Percentiles rank a stretch among this genome's conserved stretches.
These are phyloP conservation scores for Tolypocladium ovalisporum DNA, from an alignment of 2,329 filamentous ascomycete genomes.

Conservation along the genomic window DNA sequence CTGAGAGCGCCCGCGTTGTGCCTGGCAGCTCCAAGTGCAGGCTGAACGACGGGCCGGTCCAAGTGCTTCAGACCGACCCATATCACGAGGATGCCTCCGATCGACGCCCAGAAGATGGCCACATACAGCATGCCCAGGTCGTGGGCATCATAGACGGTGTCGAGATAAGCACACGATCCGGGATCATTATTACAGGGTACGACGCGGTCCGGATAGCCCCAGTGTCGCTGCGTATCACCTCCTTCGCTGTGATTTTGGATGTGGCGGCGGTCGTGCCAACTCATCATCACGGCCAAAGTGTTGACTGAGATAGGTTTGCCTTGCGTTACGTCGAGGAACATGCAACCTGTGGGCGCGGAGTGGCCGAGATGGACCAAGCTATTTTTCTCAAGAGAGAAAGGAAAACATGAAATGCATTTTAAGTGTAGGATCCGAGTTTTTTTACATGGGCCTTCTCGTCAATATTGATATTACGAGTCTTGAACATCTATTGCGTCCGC, in stretches of 20 bases:
- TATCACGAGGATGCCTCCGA: conserved; percentile 30
- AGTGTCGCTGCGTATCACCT: conserved; percentile 27
- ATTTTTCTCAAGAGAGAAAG: neutral
- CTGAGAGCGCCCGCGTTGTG: conserved; percentile 7
- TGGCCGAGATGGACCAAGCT: neutral
- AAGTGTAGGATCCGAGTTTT: too few relatives aligned
- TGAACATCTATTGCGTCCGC: neutral
- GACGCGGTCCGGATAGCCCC: conserved; percentile 35
- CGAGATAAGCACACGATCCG: conserved; percentile 39
- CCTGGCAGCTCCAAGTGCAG: conserved; percentile 5
- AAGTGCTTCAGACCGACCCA: conserved; percentile 23
- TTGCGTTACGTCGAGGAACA: neutral
- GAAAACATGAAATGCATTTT: too few relatives aligned
- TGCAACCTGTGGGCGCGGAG: neutral
- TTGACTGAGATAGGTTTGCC: neutral
- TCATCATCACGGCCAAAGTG: neutral
- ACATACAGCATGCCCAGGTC: conserved; percentile 38
- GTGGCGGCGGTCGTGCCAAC: conserved; percentile 17
- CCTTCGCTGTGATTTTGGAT: conserved; percentile 31
- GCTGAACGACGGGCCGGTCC: conserved; percentile 11
- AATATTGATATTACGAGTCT: neutral
- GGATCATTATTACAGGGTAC: conserved; percentile 34
- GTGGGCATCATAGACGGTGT: conserved; percentile 37
- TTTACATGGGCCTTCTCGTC: too few relatives aligned
- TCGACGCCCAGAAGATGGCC: conserved; percentile 37